Percentiles rank a stretch among this genome's conserved stretches.
phyloP scores from a whole-genome alignment of 306 rosid species.

The Clitoria ternatea region DNA sequence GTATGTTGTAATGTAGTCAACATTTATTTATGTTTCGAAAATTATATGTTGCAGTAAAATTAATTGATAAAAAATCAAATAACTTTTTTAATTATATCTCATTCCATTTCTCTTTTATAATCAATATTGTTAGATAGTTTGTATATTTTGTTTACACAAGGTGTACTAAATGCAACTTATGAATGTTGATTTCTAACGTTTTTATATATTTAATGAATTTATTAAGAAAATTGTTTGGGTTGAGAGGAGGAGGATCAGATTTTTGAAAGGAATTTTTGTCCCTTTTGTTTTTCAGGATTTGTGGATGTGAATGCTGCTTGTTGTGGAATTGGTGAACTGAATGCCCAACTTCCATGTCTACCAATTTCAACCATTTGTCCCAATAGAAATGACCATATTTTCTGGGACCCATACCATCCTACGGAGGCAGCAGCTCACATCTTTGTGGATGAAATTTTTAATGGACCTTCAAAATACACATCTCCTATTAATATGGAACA shows the following conservation, averaged over 20 bases:
- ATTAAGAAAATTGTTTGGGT: not conserved
- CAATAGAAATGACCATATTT: slow-evolving; percentile 57
- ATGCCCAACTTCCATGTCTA: slow-evolving; percentile 42
- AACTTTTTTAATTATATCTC: too few relatives aligned
- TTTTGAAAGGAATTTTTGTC: not conserved
- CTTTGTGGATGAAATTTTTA: slow-evolving; percentile 38
- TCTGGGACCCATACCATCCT: slow-evolving; percentile 84
- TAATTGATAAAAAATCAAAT: too few relatives aligned
- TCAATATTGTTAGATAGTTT: too few relatives aligned
- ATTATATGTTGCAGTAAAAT: too few relatives aligned
- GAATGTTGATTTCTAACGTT: not conserved
- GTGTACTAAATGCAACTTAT: not conserved
- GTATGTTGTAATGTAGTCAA: too few relatives aligned
- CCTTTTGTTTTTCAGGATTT: slow-evolving; percentile 59
- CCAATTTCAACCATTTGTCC: slow-evolving; percentile 46
- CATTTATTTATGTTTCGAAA: too few relatives aligned
- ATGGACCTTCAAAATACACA: slow-evolving; percentile 45
- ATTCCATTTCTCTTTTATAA: too few relatives aligned
- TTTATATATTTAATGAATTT: not conserved
- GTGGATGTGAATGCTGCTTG: slow-evolving; percentile 59
- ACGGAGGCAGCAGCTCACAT: slow-evolving; percentile 48
- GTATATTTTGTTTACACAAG: not conserved
- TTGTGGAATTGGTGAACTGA: slow-evolving; percentile 64
- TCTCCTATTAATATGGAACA: slow-evolving; percentile 51
- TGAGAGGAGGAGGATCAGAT: not conserved